Evolutionary conservation across 495 filamentous ascomycete species (phyloP), one percentile per base, ranked within the genome.

Genomic region (Eremomyces bilateralis): DNA sequence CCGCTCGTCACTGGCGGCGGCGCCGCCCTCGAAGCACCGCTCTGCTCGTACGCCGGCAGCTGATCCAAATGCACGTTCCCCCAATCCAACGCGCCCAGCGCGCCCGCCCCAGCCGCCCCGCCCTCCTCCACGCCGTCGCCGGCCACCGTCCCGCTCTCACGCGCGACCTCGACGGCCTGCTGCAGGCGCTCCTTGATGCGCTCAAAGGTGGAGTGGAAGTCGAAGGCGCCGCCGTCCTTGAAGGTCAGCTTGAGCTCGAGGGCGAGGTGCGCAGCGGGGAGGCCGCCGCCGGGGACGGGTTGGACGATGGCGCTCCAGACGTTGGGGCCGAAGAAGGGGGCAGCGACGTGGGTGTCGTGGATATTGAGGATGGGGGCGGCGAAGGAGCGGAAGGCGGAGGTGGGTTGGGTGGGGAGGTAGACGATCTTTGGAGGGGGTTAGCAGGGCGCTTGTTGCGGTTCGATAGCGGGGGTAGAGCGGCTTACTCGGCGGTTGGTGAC

Each of bases 261-360:
- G 12, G 70, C 69, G 2, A 73, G 59, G 25, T 78, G 62, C 10
- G 70, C 63, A n/a, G 74, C 55, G 1, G 81, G 76, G 28, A 97
- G 80, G 27, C 81, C 81, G n/a, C 90, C 90, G 18, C 73, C 71
- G 1, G 72, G 49, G 19, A 88, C 77, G 15, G 90, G 83, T 43
- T 75, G 75, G 33, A 91, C 64, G 19, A 73, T 56, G 20, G 73
- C 74, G 17, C 67, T 67, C 88, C 88, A 97, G 44, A 74, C 73
- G 57, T 94, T 95, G 6, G 90, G 76, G n/a, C 88, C 88, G 47
- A 95, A 90, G 58, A 84, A 91, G 1, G 90, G 83, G 1, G 85
- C 79, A 4, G 76, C 69, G 35, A 94, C 80, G 47, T 81, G 80
- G n/a, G 73, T 76, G 53, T 97, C 85, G 54, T 71, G 69, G 28